Conservation (phyloP, 73 alveolate species). For the Paraurostyla sp. region DNA sequence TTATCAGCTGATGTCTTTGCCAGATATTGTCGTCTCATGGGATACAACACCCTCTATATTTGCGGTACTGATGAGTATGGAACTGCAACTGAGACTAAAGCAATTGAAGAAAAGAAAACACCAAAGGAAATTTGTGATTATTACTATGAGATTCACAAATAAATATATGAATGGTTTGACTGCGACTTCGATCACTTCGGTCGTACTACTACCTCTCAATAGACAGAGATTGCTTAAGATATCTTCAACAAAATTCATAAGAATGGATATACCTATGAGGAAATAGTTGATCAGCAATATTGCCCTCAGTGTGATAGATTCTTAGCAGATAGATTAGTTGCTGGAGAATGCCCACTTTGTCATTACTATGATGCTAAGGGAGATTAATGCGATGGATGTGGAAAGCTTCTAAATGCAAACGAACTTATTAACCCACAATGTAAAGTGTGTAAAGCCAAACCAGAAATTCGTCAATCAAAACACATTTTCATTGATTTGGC, state of each 20-base stretch:
- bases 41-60: slow-evolving; percentile 94
- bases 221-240: slow-evolving; percentile 94
- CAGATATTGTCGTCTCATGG: slow-evolving; percentile 94
- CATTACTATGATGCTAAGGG: slow-evolving; percentile 96
- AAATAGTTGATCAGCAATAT: slow-evolving; percentile 87
- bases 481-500: slow-evolving; percentile 95
- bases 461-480: slow-evolving; percentile 81
- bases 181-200: slow-evolving; percentile 98
- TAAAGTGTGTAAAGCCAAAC: slow-evolving; percentile 87
- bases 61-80: slow-evolving; percentile 99
- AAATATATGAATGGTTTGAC: slow-evolving; percentile 98
- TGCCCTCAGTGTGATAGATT: slow-evolving; percentile 91
- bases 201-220: slow-evolving; percentile 93
- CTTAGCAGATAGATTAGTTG: slow-evolving; percentile 97
- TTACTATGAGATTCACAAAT: slow-evolving; percentile 89
- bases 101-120: slow-evolving; percentile 91
- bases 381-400: slow-evolving; percentile 98
- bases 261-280: slow-evolving; percentile 85
- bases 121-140: slow-evolving; percentile 96
- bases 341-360: slow-evolving; percentile 97
- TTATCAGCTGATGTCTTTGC: slow-evolving; percentile 98
- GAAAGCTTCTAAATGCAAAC: slow-evolving; percentile 93
- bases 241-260: slow-evolving; percentile 89
- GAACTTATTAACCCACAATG: slow-evolving; percentile 96
- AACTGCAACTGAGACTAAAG: slow-evolving; percentile 99